Conservation (phyloP, 2,329 filamentous ascomycete genomes). For the Fusarium anthophilum region DNA sequence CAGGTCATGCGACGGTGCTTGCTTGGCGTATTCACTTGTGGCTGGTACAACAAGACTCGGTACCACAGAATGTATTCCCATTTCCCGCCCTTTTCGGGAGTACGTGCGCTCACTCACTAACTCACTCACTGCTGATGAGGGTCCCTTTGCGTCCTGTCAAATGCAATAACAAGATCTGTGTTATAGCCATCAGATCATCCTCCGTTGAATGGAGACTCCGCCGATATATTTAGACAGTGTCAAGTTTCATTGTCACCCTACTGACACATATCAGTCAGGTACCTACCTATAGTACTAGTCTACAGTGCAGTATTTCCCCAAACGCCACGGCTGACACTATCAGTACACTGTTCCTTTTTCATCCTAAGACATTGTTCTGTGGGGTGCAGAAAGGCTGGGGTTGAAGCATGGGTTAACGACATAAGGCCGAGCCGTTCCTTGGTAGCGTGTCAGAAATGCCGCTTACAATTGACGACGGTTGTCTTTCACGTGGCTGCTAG, state of each 20-base stretch:
- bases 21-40: slow-evolving; percentile 8
- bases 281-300: not conserved
- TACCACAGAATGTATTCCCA: not conserved
- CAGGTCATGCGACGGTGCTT: slow-evolving; percentile 14
- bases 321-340: not conserved
- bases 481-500: not conserved
- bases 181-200: not conserved
- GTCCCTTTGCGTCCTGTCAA: not conserved
- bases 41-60: slow-evolving; percentile 10
- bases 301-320: not conserved
- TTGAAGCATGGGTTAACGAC: not conserved
- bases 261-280: not conserved
- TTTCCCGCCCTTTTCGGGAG: not conserved
- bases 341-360: not conserved
- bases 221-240: not conserved
- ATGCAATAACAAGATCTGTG: not conserved
- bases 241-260: not conserved
- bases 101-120: not conserved
- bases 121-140: not conserved
- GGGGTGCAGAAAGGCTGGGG: slow-evolving; percentile 27
- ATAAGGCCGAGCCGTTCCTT: not conserved
- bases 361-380: slow-evolving; percentile 12
- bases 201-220: not conserved
- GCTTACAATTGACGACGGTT: not conserved
- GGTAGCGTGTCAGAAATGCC: slow-evolving; percentile 4